Evolutionary conservation across 2,329 filamentous ascomycete species (phyloP).

Genomic region (Claviceps sp.): DNA sequence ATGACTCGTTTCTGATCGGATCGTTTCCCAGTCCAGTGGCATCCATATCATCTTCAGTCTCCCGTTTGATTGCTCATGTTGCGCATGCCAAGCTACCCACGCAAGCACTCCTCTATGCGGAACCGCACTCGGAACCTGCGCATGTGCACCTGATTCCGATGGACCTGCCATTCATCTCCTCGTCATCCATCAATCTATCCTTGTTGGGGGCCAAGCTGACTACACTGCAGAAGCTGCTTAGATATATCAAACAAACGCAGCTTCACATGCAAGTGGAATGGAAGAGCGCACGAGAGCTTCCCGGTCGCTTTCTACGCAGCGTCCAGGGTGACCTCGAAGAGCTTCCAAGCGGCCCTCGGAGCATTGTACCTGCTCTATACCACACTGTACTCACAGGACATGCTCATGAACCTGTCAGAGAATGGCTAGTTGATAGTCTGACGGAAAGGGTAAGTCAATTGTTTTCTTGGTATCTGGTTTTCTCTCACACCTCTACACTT

Average conservation of each 20-base stretch:
- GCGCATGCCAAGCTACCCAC: conserved; percentile 65
- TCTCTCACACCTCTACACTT: background rate
- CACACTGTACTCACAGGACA: conserved; percentile 77
- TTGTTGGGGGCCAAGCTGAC: conserved; percentile 78
- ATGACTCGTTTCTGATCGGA: conserved; percentile 73
- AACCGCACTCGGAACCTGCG: conserved; percentile 18
- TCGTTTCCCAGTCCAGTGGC: conserved; percentile 39
- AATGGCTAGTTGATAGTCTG: conserved; percentile 80
- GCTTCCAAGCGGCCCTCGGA: conserved; percentile 37
- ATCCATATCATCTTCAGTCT: conserved; percentile 8
- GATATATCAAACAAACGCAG: conserved; percentile 73
- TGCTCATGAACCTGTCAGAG: conserved; percentile 58
- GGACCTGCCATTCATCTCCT: conserved; percentile 71
- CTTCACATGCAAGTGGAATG: conserved; percentile 70
- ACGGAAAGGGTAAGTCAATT: conserved; percentile 52
- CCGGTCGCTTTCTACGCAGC: conserved; percentile 61
- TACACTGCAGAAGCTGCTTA: conserved; percentile 70
- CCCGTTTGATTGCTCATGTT: conserved; percentile 43
- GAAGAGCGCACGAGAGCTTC: conserved; percentile 69
- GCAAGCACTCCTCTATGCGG: conserved; percentile 52
- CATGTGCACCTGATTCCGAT: conserved; percentile 52
- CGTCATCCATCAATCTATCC: conserved; percentile 67
- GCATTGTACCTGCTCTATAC: conserved; percentile 64
- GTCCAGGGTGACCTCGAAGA: conserved; percentile 63
- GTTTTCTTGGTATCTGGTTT: background rate